Base-by-base conservation (phyloP, 192 early-diverging fungal genomes). In the Umbelopsis ramanniana region DNA sequence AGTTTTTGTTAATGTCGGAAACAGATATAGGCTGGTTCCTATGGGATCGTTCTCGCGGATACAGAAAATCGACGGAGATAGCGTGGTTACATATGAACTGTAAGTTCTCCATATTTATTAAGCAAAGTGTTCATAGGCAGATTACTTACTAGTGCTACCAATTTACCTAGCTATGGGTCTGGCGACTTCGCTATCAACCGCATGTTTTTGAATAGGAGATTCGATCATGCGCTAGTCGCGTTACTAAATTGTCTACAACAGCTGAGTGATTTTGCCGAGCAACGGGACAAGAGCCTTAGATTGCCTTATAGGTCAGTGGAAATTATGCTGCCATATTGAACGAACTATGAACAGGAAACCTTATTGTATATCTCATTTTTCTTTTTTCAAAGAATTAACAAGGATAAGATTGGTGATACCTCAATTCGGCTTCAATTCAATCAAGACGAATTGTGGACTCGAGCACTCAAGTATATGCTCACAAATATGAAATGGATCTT, bases 21-120 rank as follows among this genome's bases (percentile, higher is more conserved):
- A 38, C 55, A 91, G 89, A 8, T 95, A 93, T 78, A 87, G 92
- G 22, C 79, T 98, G 12, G 86, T 97, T 12, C 95, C 97, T 21
- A 88, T 96, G 87, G 97, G 97, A 1, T 93, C 91, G 8, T 97
- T 94, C 72, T 97, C 96, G 17, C 80, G 91, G 14, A 93, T 98
- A 46, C 94, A 98, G 82, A 92, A 92, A 69, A 86, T 90, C 6
- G 90, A 91, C 7, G 89, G 86, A 2, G 94, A 96, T 26, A 72
- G 69, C 9, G 81, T 87, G 21, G 82, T 85, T 33, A 86, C 74
- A 17, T 91, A 91, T 80, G 97, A 97, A 79, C 84, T 97, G 83
- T 97, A 77, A 78, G 88, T 73, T 37, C 5, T 43, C 24, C 2
- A 43, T 7, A 43, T 11, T 6, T 1, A 43, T 0, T 11, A 12